Evolutionary conservation across 495 filamentous ascomycete species (phyloP).

Genomic region (Hypomontagnella monticulosa): DNA sequence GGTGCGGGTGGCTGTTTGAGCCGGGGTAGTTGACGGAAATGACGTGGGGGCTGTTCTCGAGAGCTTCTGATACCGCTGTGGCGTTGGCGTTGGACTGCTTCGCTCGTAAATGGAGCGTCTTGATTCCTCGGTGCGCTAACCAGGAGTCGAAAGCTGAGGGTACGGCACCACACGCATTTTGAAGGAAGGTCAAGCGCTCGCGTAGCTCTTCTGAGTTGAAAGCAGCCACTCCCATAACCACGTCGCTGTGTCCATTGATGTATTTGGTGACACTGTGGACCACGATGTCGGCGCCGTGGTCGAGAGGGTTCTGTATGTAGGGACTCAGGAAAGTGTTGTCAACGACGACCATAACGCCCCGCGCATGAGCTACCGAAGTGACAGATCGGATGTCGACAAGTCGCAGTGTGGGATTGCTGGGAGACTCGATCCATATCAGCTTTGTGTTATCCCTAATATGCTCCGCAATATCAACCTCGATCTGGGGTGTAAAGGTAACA

Average conservation of each 20-base stretch:
- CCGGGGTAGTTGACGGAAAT: constrained; percentile 94
- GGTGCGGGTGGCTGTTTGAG: constrained; percentile 84
- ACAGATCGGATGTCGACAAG: constrained; percentile 92
- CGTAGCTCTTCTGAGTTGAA: constrained; percentile 86
- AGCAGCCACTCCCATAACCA: constrained; percentile 98
- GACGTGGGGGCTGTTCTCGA: constrained; percentile 84
- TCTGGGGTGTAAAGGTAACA: constrained; percentile 90
- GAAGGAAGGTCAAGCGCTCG: constrained; percentile 84
- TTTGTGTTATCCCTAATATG: constrained; percentile 91
- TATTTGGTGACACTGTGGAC: constrained; percentile 99
- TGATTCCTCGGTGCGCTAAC: constrained; percentile 97
- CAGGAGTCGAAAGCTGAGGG: constrained; percentile 96
- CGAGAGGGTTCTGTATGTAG: constrained; percentile 94
- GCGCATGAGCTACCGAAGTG: constrained; percentile 80
- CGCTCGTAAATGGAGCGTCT: constrained; percentile 94
- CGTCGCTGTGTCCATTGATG: constrained; percentile 97
- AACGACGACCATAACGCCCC: constrained; percentile 93
- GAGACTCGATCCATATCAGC: constrained; percentile 96
- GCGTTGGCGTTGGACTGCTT: constrained; percentile 86
- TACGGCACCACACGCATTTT: constrained; percentile 96
- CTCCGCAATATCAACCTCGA: constrained; percentile 84
- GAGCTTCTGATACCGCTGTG: constrained; percentile 74
- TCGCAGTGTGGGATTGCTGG: constrained; percentile 90
- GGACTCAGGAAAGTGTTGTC: constrained; percentile 98
- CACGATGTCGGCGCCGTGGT: constrained; percentile 96